Evolutionary conservation across 2,329 filamentous ascomycete genomes (phyloP).

Genomic region (Pseudogymnoascus sp.): DNA sequence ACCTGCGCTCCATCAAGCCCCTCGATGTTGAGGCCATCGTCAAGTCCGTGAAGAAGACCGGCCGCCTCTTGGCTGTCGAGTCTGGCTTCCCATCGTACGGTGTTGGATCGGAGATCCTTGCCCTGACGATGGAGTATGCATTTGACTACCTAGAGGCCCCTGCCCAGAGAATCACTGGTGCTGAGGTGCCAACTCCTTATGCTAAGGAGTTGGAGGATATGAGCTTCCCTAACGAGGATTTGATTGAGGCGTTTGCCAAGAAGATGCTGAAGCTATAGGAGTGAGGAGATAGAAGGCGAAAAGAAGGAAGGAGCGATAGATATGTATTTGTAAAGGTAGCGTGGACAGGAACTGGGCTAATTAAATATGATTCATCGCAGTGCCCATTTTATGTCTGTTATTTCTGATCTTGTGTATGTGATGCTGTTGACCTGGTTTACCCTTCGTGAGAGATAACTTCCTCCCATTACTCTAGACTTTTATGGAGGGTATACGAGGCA

Average conservation of each 20-base stretch:
- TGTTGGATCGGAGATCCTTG: conserved; percentile 85
- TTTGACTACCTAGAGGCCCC: conserved; percentile 97
- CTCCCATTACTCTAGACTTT: not conserved
- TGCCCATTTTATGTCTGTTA: not conserved
- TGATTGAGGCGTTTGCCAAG: conserved; percentile 80
- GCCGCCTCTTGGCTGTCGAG: conserved; percentile 82
- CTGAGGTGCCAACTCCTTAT: conserved; percentile 95
- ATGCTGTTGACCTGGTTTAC: not conserved
- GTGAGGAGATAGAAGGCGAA: not conserved
- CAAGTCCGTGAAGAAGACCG: conserved; percentile 98
- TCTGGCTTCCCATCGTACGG: conserved; percentile 95
- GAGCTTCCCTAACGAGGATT: conserved; percentile 81
- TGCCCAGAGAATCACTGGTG: conserved; percentile 87
- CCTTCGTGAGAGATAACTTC: not conserved
- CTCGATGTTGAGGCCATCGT: conserved; percentile 92
- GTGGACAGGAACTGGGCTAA: conserved; percentile 5
- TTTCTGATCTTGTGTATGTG: not conserved
- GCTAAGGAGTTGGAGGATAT: conserved; percentile 88
- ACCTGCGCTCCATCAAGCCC: conserved; percentile 94
- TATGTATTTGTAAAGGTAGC: conserved; percentile 7
- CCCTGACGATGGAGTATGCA: conserved; percentile 91
- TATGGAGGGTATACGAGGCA: not conserved
- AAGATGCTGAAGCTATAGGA: conserved; percentile 76
- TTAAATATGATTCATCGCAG: conserved; percentile 6
- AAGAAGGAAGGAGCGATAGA: not conserved